Base-by-base conservation (phyloP, 345 rosid genomes). In the Pistacia integerrima region DNA sequence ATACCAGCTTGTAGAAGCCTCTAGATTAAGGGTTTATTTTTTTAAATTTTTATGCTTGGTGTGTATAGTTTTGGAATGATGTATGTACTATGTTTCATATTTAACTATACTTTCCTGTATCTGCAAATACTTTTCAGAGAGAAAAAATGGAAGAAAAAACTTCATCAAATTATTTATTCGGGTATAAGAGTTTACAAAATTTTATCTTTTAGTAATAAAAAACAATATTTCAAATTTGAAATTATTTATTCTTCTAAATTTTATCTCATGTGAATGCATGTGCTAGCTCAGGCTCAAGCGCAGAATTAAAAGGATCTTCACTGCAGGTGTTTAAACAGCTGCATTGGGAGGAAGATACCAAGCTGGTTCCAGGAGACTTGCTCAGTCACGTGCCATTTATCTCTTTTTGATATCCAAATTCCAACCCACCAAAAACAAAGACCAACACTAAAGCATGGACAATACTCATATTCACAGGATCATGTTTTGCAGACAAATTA, bases 251-350 rank as follows among this genome's bases (percentile, higher is more conserved):
- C 25, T 25, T 25, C 25, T 25, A 41, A 5, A 41, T 41, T 41
- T 57, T 41, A 30, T 20, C 57, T 46, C 80, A 65, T 33, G 76
- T 64, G 71, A 64, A 51, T 22, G 22, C 77, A 78, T 38, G 63
- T 68, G 77, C 54, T 35, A 17, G 52, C 18, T 63, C 46, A 56
- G 25, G n/a, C 51, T 17, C 12, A 57, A 1, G 18, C 20, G 44
- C 48, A 63, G 18, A 36, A 17, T 33, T 12, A 33, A 33, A 13
- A n/a, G 44, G 38, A 12, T 35, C 17, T 16, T 25, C 57, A 62
- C 11, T 12, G 57, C 38, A 16, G 41, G 18, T n/a, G 41, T n/a
- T 20, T 1, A 22, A 41, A 41, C 46, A 41, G 46, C 9, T 41
- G 46, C 46, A 41, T 41, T 41, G 46, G 9, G 5, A 41, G 18